Percentiles rank a stretch among this genome's conserved stretches.
Evolutionary conservation across 1,284 basidiomycete species (phyloP).

Genomic region (Sanghuangporus sanghuang): DNA sequence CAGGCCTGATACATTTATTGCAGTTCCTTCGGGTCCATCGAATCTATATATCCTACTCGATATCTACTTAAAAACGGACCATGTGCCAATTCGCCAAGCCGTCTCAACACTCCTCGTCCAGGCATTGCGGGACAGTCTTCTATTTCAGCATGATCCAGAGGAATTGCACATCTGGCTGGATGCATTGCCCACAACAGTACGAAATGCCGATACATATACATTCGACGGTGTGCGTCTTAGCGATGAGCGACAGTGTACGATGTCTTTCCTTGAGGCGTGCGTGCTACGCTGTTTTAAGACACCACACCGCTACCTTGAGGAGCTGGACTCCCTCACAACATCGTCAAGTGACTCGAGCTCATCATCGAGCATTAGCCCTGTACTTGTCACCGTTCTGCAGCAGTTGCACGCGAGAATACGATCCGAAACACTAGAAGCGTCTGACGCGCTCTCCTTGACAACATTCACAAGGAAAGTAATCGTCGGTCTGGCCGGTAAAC

Average conservation of each 20-base stretch:
- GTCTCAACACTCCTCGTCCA: slow-evolving; percentile 55
- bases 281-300: slow-evolving; percentile 80
- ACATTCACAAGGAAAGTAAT: slow-evolving; percentile 60
- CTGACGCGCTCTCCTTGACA: slow-evolving; percentile 57
- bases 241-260: slow-evolving; percentile 56
- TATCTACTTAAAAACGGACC: slow-evolving; percentile 48
- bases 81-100: slow-evolving; percentile 48
- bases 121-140: slow-evolving; percentile 60
- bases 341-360: neutral
- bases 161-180: slow-evolving; percentile 78
- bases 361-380: slow-evolving; percentile 50
- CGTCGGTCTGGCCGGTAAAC: slow-evolving; percentile 51
- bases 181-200: slow-evolving; percentile 42
- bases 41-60: slow-evolving; percentile 65
- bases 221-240: slow-evolving; percentile 49
- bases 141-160: slow-evolving; percentile 77
- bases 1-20: slow-evolving; percentile 32
- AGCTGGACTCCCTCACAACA: slow-evolving; percentile 34
- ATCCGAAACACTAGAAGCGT: slow-evolving; percentile 46
- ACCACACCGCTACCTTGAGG: slow-evolving; percentile 86
- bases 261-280: slow-evolving; percentile 83
- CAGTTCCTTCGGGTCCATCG: slow-evolving; percentile 39
- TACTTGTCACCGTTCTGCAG: slow-evolving; percentile 74
- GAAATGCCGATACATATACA: slow-evolving; percentile 33
- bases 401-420: slow-evolving; percentile 63